Conservation (phyloP, 2,329 filamentous ascomycete species). For the Aaosphaeria arxii region DNA sequence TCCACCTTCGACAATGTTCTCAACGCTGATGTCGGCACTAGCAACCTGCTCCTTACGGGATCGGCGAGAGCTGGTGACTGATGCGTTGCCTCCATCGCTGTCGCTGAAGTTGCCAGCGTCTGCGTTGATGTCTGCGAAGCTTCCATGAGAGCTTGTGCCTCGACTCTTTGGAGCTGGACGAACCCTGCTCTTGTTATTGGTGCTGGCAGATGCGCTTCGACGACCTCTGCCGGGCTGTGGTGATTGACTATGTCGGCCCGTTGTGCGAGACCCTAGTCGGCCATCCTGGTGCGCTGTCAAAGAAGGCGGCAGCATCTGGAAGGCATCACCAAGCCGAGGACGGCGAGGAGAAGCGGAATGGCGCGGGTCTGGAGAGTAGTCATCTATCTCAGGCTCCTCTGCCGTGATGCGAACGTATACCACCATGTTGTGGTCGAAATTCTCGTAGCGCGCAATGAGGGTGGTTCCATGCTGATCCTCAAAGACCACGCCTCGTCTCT, state of each 20-base stretch:
- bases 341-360: conserved; percentile 51
- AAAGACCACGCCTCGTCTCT: conserved; percentile 82
- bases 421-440: conserved; percentile 87
- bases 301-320: conserved; percentile 61
- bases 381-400: conserved; percentile 50
- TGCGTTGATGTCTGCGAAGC: conserved; percentile 54
- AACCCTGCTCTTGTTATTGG: conserved; percentile 51
- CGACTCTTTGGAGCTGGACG: conserved; percentile 67
- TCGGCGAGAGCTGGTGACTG: conserved; percentile 68
- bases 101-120: conserved; percentile 81
- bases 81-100: conserved; percentile 76
- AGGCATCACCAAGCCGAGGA: conserved; percentile 61
- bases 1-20: conserved; percentile 97
- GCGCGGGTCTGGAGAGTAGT: conserved; percentile 47
- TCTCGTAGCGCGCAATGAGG: conserved; percentile 93
- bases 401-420: conserved; percentile 85
- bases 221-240: conserved; percentile 66
- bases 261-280: conserved; percentile 67
- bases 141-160: conserved; percentile 57
- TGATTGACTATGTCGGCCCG: conserved; percentile 75
- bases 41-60: conserved; percentile 80
- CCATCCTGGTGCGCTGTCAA: conserved; percentile 62
- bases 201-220: conserved; percentile 76
- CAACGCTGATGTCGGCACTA: conserved; percentile 94
- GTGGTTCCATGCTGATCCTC: conserved; percentile 87